These are phyloP conservation scores for Brassica napus DNA, from an alignment of 345 rosid genomes.

Conservation along the genomic window Da-Ae NC_063438.1:20956001-20956500, in stretches of 20 bases:
- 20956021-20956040: not conserved
- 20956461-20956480: constrained; percentile 4
- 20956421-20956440: not conserved
- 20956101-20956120: not conserved
- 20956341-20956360: constrained; percentile 72
- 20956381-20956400: not conserved
- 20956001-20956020: constrained; percentile 1
- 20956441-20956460: not conserved
- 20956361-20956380: constrained; percentile 16
- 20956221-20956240: constrained; percentile 70
- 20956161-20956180: not conserved
- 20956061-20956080: not conserved
- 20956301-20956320: constrained; percentile 73
- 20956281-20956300: constrained; percentile 70
- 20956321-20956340: constrained; percentile 73
- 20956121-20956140: not conserved
- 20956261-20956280: constrained; percentile 80
- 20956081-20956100: not conserved
- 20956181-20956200: not conserved
- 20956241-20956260: constrained; percentile 69
- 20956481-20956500: constrained; percentile 72
- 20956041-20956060: not conserved
- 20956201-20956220: constrained; percentile 14
- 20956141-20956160: constrained; percentile 9
- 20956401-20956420: not conserved